These are phyloP conservation scores for Singerocomus inundabilis DNA, from an alignment of 1,284 basidiomycete species.

Conservation along the genomic window DNA sequence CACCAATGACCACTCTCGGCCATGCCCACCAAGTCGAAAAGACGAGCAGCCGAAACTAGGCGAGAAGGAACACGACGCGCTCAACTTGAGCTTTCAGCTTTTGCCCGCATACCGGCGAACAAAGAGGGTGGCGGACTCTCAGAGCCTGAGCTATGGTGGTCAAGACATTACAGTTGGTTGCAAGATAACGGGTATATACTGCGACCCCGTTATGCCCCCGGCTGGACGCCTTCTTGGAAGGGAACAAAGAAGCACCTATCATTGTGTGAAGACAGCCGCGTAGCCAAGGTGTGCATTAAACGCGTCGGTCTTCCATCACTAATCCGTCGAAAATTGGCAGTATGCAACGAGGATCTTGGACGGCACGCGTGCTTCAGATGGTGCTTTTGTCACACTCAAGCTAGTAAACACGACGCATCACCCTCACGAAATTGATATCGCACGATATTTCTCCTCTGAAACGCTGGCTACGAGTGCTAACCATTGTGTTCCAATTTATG, in stretches of 20 bases:
- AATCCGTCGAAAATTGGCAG: neutral
- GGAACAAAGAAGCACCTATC: constrained; percentile 9
- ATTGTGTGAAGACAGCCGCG: constrained; percentile 28
- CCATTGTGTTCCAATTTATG: constrained; percentile 37
- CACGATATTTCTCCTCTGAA: constrained; percentile 18
- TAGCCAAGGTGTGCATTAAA: neutral
- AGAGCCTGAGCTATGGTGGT: constrained; percentile 28
- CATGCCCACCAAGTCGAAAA: neutral
- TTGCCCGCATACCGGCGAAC: neutral
- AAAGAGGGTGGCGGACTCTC: constrained; percentile 8
- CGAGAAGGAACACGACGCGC: neutral
- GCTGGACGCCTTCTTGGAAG: constrained; percentile 38
- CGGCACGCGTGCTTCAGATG: constrained; percentile 33
- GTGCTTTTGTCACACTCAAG: constrained; percentile 32
- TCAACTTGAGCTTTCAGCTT: constrained; percentile 2
- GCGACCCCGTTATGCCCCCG: constrained; percentile 35
- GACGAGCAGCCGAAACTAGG: neutral
- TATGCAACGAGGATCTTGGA: constrained; percentile 29
- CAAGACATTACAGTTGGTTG: constrained; percentile 32
- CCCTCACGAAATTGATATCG: constrained; percentile 31
- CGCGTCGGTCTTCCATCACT: neutral
- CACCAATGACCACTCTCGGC: neutral
- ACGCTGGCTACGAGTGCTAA: constrained; percentile 23
- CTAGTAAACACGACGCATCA: constrained; percentile 14
- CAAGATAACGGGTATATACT: constrained; percentile 36